Evolutionary conservation across 306 rosid species (phyloP).

Genomic region (Corylus americana): DNA sequence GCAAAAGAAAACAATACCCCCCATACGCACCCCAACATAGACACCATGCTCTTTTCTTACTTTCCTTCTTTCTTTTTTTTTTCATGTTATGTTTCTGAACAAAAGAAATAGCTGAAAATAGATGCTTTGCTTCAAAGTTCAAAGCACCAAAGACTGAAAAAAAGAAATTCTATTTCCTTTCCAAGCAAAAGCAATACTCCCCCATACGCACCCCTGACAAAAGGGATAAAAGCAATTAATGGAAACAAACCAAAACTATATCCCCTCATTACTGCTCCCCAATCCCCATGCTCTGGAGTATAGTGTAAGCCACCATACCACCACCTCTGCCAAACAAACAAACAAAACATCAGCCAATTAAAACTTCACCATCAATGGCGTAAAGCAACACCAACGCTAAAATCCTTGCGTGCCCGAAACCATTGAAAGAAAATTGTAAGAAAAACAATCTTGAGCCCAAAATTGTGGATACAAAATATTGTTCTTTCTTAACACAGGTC

Average conservation of each 20-base stretch:
- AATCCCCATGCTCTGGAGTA: conserved; percentile 46
- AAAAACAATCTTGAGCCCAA: neutral
- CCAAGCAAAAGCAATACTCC: neutral
- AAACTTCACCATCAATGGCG: conserved; percentile 50
- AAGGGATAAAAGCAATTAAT: conserved; percentile 32
- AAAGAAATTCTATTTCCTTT: conserved; percentile 37
- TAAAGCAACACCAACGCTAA: conserved; percentile 49
- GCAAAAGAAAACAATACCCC: too few species aligned
- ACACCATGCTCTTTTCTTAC: neutral
- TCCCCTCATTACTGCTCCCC: conserved; percentile 7
- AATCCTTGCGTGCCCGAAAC: conserved; percentile 62
- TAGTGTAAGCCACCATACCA: conserved; percentile 41
- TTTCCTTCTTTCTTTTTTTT: neutral
- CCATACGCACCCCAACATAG: neutral
- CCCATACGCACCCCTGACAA: conserved; percentile 10
- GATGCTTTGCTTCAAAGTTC: conserved; percentile 73
- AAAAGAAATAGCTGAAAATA: conserved; percentile 22
- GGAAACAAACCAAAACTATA: conserved; percentile 8
- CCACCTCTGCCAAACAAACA: neutral
- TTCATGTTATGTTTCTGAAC: neutral
- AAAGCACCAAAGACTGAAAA: conserved; percentile 40
- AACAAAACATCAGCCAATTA: conserved; percentile 15
- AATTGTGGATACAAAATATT: neutral
- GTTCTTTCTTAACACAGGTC: neutral
- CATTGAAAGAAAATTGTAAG: conserved; percentile 22